Evolutionary conservation across 345 rosid species (phyloP).

Genomic region (Populus nigra): DNA sequence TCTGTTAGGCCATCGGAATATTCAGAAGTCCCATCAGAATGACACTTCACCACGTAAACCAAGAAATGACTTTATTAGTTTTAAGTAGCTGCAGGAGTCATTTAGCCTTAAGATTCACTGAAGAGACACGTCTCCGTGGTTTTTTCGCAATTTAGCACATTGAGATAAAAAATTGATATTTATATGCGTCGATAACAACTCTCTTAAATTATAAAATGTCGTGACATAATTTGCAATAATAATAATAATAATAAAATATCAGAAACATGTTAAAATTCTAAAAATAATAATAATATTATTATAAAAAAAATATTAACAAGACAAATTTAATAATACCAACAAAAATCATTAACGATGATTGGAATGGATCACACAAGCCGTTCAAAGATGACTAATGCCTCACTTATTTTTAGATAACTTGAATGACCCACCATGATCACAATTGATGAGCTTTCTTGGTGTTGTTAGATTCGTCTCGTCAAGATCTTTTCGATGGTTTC

Average conservation of each 20-base stretch:
- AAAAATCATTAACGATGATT: fast-evolving
- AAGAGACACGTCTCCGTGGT: slow-evolving; percentile 17
- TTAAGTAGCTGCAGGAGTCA: slow-evolving; percentile 21
- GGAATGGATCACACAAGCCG: fast-evolving
- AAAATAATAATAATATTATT: fast-evolving
- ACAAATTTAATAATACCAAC: fast-evolving
- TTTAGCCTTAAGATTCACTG: slow-evolving; percentile 25
- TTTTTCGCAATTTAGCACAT: too few species aligned
- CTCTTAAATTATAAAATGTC: too few species aligned
- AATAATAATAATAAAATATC: too few species aligned
- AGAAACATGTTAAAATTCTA: fast-evolving
- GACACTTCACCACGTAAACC: slow-evolving; percentile 1
- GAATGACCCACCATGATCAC: too few species aligned
- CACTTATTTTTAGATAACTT: too few species aligned
- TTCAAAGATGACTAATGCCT: fast-evolving
- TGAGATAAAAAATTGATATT: too few species aligned
- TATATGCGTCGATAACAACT: too few species aligned
- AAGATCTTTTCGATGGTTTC: fast-evolving
- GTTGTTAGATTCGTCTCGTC: fast-evolving
- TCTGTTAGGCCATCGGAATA: slow-evolving; percentile 22
- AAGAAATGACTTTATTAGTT: slow-evolving; percentile 15
- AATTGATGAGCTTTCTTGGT: too few species aligned
- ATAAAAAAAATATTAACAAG: fast-evolving
- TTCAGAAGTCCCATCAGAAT: slow-evolving; percentile 4
- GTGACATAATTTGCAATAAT: too few species aligned